A percentile compares a stretch with the other conserved stretches of the same genome.
These are phyloP conservation scores for Pythium monospermum DNA, from an alignment of 352 stramenopile species.

Conservation along the genomic window DNA sequence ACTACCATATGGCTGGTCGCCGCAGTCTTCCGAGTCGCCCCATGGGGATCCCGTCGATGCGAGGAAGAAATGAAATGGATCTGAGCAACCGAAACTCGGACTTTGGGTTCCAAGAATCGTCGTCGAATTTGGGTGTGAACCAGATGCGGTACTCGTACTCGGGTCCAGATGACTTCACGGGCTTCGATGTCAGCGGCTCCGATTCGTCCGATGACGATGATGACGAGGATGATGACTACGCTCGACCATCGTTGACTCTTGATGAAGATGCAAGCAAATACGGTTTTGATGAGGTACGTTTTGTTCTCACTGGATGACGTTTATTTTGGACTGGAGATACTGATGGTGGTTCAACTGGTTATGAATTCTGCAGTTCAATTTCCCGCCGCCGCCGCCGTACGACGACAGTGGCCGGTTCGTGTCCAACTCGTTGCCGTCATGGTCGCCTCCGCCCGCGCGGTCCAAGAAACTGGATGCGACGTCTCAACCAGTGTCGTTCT, in stretches of 20 bases:
- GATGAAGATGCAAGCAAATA: constrained; percentile 30
- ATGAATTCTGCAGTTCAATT: constrained; percentile 32
- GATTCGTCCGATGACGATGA: constrained; percentile 49
- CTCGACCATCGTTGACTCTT: constrained; percentile 26
- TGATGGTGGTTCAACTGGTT: not conserved
- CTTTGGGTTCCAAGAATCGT: constrained; percentile 18
- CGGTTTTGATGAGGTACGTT: constrained; percentile 30
- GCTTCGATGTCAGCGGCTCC: too few species aligned
- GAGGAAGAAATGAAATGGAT: constrained; percentile 5
- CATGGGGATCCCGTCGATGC: constrained; percentile 20
- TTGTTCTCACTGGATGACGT: too few species aligned
- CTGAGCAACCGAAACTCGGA: constrained; percentile 9
- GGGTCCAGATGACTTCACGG: constrained; percentile 54
- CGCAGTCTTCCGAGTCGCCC: constrained; percentile 22
- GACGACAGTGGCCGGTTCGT: constrained; percentile 66
- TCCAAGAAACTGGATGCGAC: constrained; percentile 64
- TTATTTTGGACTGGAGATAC: too few species aligned
- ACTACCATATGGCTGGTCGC: constrained; percentile 17
- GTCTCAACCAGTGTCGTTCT: constrained; percentile 43
- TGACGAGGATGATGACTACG: constrained; percentile 25
- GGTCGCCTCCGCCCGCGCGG: constrained; percentile 65
- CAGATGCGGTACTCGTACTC: constrained; percentile 63
- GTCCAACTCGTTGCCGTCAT: constrained; percentile 61
- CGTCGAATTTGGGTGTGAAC: constrained; percentile 17
- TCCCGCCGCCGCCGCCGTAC: constrained; percentile 62